Evolutionary conservation across 306 rosid genomes (phyloP).

Genomic region (Vigna nakashimae): DNA sequence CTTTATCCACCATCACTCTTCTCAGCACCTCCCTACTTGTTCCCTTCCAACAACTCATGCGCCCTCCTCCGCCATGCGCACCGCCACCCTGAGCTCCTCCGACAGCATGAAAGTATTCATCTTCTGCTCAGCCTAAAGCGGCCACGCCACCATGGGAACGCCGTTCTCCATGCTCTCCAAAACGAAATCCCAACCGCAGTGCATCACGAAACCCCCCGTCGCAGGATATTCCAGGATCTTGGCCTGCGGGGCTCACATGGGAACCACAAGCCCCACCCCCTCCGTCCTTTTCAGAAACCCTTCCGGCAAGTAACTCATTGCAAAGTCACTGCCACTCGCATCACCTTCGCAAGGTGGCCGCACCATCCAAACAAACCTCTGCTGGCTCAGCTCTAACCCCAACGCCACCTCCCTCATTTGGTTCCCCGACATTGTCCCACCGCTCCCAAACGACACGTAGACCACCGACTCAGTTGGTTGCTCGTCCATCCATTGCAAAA

Average conservation of each 20-base stretch:
- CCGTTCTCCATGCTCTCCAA: conserved; percentile 58
- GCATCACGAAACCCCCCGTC: conserved; percentile 58
- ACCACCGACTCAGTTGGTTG: conserved; percentile 67
- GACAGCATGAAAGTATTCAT: conserved; percentile 59
- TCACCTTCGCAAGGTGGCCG: conserved; percentile 48
- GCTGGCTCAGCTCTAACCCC: no score
- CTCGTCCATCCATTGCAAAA: conserved; percentile 59
- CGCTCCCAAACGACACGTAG: conserved; percentile 76
- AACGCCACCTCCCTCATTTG: no score
- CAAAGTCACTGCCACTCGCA: background rate
- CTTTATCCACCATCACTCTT: conserved; percentile 55
- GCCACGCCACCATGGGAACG: conserved; percentile 75
- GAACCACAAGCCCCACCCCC: conserved; percentile 45
- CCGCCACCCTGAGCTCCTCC: conserved; percentile 59
- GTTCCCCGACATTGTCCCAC: conserved; percentile 57
- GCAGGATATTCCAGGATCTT: conserved; percentile 57
- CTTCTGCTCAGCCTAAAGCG: conserved; percentile 71
- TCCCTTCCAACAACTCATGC: conserved; percentile 50
- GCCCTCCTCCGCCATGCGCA: conserved; percentile 27
- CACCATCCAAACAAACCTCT: conserved; percentile 80
- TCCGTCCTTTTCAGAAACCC: conserved; percentile 55
- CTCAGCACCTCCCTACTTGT: conserved; percentile 51
- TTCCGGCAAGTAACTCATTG: conserved; percentile 49
- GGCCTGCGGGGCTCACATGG: conserved; percentile 63
- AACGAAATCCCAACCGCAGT: conserved; percentile 60